Evolutionary conservation across 768 basidiomycete genomes (phyloP).

Genomic region (Tulasnella calospora): DNA sequence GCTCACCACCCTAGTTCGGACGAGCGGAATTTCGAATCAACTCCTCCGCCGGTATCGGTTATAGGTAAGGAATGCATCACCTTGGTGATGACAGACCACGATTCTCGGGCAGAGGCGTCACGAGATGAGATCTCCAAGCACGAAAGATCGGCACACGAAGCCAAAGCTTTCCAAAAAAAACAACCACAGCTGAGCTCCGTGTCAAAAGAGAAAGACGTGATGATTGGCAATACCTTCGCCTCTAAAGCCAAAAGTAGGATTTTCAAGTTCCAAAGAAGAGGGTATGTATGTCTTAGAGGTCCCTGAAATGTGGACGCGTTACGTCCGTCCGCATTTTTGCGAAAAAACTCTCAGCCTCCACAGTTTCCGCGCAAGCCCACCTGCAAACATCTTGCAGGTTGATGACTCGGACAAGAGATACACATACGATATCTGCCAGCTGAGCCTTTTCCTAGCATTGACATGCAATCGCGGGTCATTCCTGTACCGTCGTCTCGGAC

Average conservation of each 20-base stretch:
- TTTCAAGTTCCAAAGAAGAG: slow-evolving; percentile 44
- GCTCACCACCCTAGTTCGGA: slow-evolving; percentile 53
- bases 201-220: background rate
- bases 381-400: background rate
- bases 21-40: slow-evolving; percentile 9
- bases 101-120: slow-evolving; percentile 55
- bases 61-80: slow-evolving; percentile 38
- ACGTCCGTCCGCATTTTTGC: slow-evolving; percentile 11
- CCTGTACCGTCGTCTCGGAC: slow-evolving; percentile 83
- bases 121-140: slow-evolving; percentile 79
- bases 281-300: slow-evolving; percentile 65
- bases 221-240: slow-evolving; percentile 66
- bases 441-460: slow-evolving; percentile 52
- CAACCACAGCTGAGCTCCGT: background rate
- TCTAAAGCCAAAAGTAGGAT: slow-evolving; percentile 80
- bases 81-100: slow-evolving; percentile 76
- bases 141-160: slow-evolving; percentile 73
- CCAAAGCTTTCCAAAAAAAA: slow-evolving; percentile 53
- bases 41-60: background rate
- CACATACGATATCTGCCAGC: slow-evolving; percentile 53
- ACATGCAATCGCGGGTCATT: slow-evolving; percentile 58
- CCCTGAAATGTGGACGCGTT: slow-evolving; percentile 40
- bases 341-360: slow-evolving; percentile 9
- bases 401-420: background rate
- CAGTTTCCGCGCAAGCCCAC: background rate